Conservation (phyloP, 441 rosid species). For the Eutrema salsugineum region DNA sequence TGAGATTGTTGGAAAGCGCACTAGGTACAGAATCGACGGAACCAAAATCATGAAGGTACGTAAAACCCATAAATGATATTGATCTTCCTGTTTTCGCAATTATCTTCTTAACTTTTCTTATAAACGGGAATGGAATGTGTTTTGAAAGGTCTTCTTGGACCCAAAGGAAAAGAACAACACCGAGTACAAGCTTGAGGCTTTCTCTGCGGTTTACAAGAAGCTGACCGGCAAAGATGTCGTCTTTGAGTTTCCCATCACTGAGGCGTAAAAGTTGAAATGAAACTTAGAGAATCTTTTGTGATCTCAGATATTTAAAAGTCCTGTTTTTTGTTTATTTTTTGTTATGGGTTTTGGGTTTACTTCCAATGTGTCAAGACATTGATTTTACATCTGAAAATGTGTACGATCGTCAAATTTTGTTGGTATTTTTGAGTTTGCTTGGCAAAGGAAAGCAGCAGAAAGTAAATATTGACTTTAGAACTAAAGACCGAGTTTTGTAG, state of each 20-base stretch:
- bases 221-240: conserved; percentile 71
- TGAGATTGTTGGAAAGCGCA: conserved; percentile 78
- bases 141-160: conserved; percentile 60
- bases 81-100: not conserved
- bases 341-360: no score
- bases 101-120: not conserved
- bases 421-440: not conserved
- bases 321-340: no score
- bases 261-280: conserved; percentile 34
- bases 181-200: conserved; percentile 65
- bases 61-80: not conserved
- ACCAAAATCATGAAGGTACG: conserved; percentile 72
- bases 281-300: not conserved
- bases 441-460: not conserved
- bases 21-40: conserved; percentile 67
- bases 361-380: not conserved
- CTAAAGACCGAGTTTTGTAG: no score
- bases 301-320: not conserved
- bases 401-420: not conserved
- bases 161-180: conserved; percentile 72
- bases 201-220: conserved; percentile 74
- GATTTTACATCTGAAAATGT: not conserved
- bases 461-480: no score
- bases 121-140: not conserved
- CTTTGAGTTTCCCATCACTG: conserved; percentile 59